Percentiles rank a stretch among this genome's conserved stretches.
Conservation (phyloP, 2,329 filamentous ascomycete species). For the Penicillium sp. region DNA sequence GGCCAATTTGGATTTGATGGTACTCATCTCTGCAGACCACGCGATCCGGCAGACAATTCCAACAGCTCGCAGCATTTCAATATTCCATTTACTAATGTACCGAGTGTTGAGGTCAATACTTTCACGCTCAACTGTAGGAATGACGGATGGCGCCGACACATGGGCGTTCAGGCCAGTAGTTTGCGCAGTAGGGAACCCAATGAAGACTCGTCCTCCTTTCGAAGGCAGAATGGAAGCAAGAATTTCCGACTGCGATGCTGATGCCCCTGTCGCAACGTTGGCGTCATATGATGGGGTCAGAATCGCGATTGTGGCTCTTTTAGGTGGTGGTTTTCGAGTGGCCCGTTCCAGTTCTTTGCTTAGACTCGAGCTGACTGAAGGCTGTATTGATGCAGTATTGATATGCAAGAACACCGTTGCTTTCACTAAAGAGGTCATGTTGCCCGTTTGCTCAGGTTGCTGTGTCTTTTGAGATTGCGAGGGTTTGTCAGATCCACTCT, state of each 20-base stretch:
- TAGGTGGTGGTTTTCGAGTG: conserved; percentile 95
- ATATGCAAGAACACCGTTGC: conserved; percentile 87
- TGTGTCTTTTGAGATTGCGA: conserved; percentile 53
- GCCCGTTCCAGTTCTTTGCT: conserved; percentile 87
- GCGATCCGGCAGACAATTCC: conserved; percentile 88
- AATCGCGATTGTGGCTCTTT: conserved; percentile 79
- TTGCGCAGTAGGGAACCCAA: conserved; percentile 95
- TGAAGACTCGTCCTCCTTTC: conserved; percentile 90
- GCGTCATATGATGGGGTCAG: conserved; percentile 91
- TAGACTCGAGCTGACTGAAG: conserved; percentile 70
- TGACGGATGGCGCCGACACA: conserved; percentile 92
- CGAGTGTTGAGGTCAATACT: conserved; percentile 95
- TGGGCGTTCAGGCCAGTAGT: conserved; percentile 93
- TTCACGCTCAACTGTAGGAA: conserved; percentile 94
- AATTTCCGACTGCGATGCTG: conserved; percentile 60
- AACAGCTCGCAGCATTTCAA: conserved; percentile 85
- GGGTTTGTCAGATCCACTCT: conserved; percentile 45
- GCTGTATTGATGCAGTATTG: conserved; percentile 78
- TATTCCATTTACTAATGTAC: conserved; percentile 93
- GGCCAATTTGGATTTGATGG: conserved; percentile 64
- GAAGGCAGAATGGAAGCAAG: conserved; percentile 88
- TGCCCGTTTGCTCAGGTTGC: conserved; percentile 65
- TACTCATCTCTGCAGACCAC: conserved; percentile 82
- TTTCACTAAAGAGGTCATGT: conserved; percentile 68
- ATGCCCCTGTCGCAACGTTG: conserved; percentile 63